Percentiles rank a stretch among this genome's conserved stretches.
Conservation (phyloP, 2,329 filamentous ascomycete species). For the Ceratocystis cubensis region DNA sequence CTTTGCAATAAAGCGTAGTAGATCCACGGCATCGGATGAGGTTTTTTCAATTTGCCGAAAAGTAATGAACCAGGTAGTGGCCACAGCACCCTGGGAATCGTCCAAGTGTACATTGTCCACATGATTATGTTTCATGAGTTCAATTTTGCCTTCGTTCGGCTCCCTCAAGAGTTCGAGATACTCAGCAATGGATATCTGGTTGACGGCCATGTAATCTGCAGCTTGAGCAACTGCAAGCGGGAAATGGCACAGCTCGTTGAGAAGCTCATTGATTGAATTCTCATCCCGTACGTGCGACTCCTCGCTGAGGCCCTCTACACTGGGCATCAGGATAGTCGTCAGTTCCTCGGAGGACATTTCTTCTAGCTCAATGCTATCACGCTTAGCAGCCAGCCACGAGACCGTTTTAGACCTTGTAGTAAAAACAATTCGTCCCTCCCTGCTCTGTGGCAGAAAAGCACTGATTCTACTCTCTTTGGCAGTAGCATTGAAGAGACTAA, state of each 20-base stretch:
- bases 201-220: constrained; percentile 20
- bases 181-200: background rate
- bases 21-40: background rate
- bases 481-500: background rate
- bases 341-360: background rate
- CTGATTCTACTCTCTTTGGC: background rate
- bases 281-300: background rate
- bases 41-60: background rate
- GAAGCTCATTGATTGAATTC: background rate
- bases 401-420: constrained; percentile 8
- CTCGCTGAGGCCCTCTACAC: background rate
- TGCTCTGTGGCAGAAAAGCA: constrained; percentile 26
- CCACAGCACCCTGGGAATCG: background rate
- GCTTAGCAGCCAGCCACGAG: rapidly evolving
- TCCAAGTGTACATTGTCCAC: background rate
- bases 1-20: no score
- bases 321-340: background rate
- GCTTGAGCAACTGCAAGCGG: constrained; percentile 22
- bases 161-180: background rate
- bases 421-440: constrained; percentile 10
- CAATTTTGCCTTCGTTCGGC: background rate
- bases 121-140: background rate
- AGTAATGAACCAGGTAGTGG: background rate
- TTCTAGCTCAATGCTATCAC: background rate
- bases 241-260: constrained; percentile 12